Base-by-base conservation (phyloP, 495 filamentous ascomycete genomes). In the Penicillium bialowiezense region DNA sequence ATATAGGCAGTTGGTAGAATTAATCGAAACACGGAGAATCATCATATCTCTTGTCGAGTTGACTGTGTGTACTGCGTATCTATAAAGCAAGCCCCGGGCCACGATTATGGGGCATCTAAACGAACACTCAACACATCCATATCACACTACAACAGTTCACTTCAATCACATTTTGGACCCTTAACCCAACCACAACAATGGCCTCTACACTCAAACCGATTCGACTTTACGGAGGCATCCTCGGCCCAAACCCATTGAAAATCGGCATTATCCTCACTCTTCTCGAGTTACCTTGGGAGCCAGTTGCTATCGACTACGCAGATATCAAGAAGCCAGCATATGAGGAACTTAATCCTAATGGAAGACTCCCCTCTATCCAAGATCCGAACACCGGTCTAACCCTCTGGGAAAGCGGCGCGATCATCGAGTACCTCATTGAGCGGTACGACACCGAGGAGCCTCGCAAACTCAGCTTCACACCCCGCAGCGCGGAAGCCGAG, bases 321-420 rank as follows among this genome's bases (percentile, higher is more conserved):
- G 76, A 81, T 0, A 54, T 82, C 41, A 89, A 88, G 64, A 54
- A 67, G n/a, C 51, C 60, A 9, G 55, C 55, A 0, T 88, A 73
- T 56, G 48, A 64, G 1, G 58, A 64, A 14, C 51, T 84, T 62
- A 88, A 86, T 56, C 85, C 83, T 40, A 88, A 89, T 60, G 85
- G 84, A 14, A 82, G 86, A 9, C 44, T 67, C 8, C 70, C 71
- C 20, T 58, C 68, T 17, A 77, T 87, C 49, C 55, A 83, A 13
- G 84, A 87, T 58, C 72, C 76, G 14, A 87, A 88, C 65, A 82
- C 74, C 1, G 71, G 60, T 51, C 50, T 86, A 40, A 81, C 67
- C 0, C 57, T 88, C 7, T 87, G 81, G 79, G 84, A 87, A 56
- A 81, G 78, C 5, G 85, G 83, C 41, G 85, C 86, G 23, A 85